phyloP scores from a whole-genome alignment of 768 basidiomycete species.

The Mycena pura region DNA sequence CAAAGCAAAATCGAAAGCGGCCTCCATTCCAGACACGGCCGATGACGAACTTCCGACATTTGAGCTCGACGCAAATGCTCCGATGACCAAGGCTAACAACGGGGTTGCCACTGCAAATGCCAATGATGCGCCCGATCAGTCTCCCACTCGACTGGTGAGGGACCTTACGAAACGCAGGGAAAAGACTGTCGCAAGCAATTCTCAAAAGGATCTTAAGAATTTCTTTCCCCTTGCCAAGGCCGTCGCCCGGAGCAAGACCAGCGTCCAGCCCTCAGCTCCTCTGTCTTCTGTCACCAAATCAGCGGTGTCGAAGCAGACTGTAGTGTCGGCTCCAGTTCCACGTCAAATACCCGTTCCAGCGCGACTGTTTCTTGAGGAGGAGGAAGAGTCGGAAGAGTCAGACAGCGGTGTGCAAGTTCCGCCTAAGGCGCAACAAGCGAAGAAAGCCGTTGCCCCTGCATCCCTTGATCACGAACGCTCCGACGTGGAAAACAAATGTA shows the following conservation, averaged over 20 bases:
- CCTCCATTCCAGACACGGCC: neutral
- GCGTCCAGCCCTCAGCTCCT: constrained; percentile 6
- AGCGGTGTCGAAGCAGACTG: neutral
- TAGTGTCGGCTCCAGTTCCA: constrained; percentile 13
- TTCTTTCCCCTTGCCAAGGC: constrained; percentile 27
- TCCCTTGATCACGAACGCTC: neutral
- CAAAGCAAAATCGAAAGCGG: neutral
- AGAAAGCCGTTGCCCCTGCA: neutral
- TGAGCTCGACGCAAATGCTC: neutral
- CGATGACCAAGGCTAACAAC: neutral
- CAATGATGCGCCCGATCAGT: neutral
- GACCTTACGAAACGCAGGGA: constrained; percentile 27
- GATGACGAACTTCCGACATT: constrained; percentile 20
- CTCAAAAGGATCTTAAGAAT: constrained; percentile 17
- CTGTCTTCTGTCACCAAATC: neutral
- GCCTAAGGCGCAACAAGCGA: neutral
- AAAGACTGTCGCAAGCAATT: constrained; percentile 14
- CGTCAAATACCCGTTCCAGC: neutral
- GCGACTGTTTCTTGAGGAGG: neutral
- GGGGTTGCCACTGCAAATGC: neutral
- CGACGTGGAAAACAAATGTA: constrained; percentile 1
- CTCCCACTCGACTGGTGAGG: constrained; percentile 18
- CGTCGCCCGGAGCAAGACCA: constrained; percentile 5
- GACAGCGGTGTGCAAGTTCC: too few relatives aligned
- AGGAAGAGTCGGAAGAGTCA: constrained; percentile 10